A percentile compares a stretch with the other conserved stretches of the same genome.
phyloP scores from a whole-genome alignment of 768 basidiomycete species.

The Amanita pseudoporphyria region DNA sequence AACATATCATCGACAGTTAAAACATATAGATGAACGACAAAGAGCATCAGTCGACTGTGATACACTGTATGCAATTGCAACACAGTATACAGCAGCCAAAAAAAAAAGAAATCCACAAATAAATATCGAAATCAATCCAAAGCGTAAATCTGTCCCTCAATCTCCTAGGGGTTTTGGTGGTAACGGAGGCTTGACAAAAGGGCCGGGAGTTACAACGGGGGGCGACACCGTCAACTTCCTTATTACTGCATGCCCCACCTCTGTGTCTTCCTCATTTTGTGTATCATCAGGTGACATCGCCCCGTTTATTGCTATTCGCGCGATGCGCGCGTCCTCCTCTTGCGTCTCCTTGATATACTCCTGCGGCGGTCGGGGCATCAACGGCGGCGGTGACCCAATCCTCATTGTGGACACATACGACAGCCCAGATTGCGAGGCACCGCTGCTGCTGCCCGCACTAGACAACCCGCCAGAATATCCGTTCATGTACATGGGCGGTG shows the following conservation, averaged over 20 bases:
- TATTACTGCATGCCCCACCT: background rate
- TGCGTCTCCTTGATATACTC: constrained; percentile 80
- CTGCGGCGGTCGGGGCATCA: constrained; percentile 66
- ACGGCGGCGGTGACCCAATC: constrained; percentile 45
- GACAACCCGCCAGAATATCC: constrained; percentile 11
- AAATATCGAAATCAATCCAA: background rate
- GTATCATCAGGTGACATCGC: constrained; percentile 15
- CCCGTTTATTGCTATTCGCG: constrained; percentile 27
- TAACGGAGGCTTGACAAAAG: constrained; percentile 6
- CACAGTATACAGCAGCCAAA: background rate
- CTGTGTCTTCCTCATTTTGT: background rate
- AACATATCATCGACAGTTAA: background rate
- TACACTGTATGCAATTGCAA: background rate
- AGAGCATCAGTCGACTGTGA: too few relatives aligned
- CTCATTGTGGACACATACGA: constrained; percentile 11
- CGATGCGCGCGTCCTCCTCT: constrained; percentile 58
- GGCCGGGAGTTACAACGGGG: background rate
- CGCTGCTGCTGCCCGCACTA: background rate
- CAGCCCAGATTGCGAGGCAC: constrained; percentile 4
- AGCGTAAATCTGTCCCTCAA: constrained; percentile 4
- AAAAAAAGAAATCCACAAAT: background rate
- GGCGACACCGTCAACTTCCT: background rate
- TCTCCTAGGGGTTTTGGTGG: constrained; percentile 20
- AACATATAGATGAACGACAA: background rate
- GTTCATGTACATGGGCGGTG: constrained; percentile 17